Conservation (phyloP, 129 eudicot species). For the Chrysanthemum lavandulifolium region DNA sequence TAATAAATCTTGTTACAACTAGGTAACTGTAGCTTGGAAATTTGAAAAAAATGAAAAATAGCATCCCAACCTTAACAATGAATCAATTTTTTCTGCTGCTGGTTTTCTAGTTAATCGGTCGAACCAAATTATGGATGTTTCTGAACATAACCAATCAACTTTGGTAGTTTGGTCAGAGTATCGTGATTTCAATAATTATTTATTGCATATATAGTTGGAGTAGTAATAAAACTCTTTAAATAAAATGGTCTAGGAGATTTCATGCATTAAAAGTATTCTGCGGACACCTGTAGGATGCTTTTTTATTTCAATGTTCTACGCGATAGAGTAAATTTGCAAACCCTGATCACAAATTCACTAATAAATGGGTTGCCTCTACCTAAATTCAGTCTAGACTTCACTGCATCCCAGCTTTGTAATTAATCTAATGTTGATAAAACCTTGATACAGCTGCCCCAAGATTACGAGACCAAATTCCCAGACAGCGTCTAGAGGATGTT, state of each 20-base stretch:
- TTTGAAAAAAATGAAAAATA: neutral
- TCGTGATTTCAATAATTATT: neutral
- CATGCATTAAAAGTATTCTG: neutral
- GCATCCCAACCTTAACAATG: neutral
- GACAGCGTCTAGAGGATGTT: slow-evolving; percentile 43
- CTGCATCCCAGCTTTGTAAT: neutral
- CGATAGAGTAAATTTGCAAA: too few species aligned
- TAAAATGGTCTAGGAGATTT: neutral
- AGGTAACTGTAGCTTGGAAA: neutral
- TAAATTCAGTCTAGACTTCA: too few species aligned
- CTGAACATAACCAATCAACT: neutral
- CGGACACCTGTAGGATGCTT: too few species aligned
- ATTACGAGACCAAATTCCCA: slow-evolving; percentile 68
- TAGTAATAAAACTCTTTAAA: too few species aligned
- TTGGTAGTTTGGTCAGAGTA: neutral
- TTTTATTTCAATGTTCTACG: neutral
- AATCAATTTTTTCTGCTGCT: neutral
- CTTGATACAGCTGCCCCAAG: slow-evolving; percentile 48
- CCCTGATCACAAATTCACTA: too few species aligned
- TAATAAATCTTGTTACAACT: too few species aligned
- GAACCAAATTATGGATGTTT: neutral
- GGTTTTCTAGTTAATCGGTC: neutral
- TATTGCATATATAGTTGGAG: neutral
- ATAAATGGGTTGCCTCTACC: too few species aligned
- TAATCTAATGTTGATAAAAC: slow-evolving; percentile 10